Percentiles rank a stretch among this genome's conserved stretches.
These are phyloP conservation scores for Hevea brasiliensis DNA, from an alignment of 345 rosid genomes.

Conservation along the genomic window DNA sequence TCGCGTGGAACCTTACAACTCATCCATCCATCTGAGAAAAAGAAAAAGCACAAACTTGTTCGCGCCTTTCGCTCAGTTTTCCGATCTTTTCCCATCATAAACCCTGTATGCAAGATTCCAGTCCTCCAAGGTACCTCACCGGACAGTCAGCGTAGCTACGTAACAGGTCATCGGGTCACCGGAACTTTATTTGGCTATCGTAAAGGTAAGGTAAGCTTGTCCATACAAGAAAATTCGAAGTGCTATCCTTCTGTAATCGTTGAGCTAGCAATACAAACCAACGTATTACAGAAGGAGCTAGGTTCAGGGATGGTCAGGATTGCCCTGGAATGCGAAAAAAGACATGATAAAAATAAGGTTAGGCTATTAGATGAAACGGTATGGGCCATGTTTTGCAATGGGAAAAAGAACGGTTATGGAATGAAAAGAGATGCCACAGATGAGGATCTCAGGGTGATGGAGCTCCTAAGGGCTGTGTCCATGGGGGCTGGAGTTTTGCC, in stretches of 20 bases:
- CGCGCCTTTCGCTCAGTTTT: slow-evolving; percentile 75
- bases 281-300: slow-evolving; percentile 56
- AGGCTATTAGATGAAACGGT: slow-evolving; percentile 60
- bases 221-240: slow-evolving; percentile 61
- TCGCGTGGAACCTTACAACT: slow-evolving; percentile 44
- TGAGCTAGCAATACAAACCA: slow-evolving; percentile 66
- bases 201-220: slow-evolving; percentile 67
- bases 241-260: slow-evolving; percentile 61
- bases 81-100: slow-evolving; percentile 68
- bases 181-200: slow-evolving; percentile 79
- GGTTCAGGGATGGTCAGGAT: slow-evolving; percentile 73
- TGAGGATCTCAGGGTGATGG: slow-evolving; percentile 79
- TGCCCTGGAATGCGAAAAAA: slow-evolving; percentile 72
- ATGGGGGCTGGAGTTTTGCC: slow-evolving; percentile 95
- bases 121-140: slow-evolving; percentile 42
- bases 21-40: slow-evolving; percentile 64
- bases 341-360: slow-evolving; percentile 47
- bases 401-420: slow-evolving; percentile 71
- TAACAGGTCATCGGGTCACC: slow-evolving; percentile 37
- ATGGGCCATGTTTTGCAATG: slow-evolving; percentile 83
- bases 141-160: slow-evolving; percentile 35
- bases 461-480: slow-evolving; percentile 65
- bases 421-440: slow-evolving; percentile 62
- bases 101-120: slow-evolving; percentile 62
- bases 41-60: slow-evolving; percentile 44